A percentile compares a stretch with the other conserved stretches of the same genome.
Conservation (phyloP, 2,329 filamentous ascomycete species). For the Diaporthe citri region DNA sequence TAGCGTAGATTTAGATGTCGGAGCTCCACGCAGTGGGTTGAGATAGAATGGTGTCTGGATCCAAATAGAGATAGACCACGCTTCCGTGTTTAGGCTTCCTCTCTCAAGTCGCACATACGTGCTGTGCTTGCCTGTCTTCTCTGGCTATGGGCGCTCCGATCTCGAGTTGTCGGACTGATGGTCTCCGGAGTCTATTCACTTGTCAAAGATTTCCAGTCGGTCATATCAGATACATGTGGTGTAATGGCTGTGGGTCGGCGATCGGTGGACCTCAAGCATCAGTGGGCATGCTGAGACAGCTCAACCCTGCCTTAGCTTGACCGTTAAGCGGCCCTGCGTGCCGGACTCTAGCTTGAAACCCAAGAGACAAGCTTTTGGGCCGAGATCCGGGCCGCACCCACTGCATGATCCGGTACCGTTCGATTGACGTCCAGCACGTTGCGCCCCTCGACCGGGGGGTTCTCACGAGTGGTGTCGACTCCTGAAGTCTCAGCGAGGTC, state of each 20-base stretch:
- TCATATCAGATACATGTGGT: neutral
- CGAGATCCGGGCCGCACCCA: conserved; percentile 1
- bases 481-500: neutral
- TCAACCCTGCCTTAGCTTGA: neutral
- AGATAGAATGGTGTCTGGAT: neutral
- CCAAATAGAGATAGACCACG: neutral
- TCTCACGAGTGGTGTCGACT: neutral
- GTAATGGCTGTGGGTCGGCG: neutral
- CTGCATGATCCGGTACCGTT: neutral
- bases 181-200: neutral
- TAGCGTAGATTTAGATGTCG: neutral
- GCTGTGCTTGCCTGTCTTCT: neutral
- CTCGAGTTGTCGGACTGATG: neutral
- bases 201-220: too few species aligned
- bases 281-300: neutral
- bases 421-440: too few species aligned
- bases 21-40: neutral
- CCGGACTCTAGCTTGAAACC: neutral
- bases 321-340: neutral
- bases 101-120: neutral
- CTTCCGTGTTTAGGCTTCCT: neutral
- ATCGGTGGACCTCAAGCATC: neutral
- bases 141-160: neutral
- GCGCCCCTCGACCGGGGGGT: neutral
- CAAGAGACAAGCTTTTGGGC: neutral